Evolutionary conservation across 2,329 filamentous ascomycete species (phyloP).

Genomic region (Trichoderma sp.): DNA sequence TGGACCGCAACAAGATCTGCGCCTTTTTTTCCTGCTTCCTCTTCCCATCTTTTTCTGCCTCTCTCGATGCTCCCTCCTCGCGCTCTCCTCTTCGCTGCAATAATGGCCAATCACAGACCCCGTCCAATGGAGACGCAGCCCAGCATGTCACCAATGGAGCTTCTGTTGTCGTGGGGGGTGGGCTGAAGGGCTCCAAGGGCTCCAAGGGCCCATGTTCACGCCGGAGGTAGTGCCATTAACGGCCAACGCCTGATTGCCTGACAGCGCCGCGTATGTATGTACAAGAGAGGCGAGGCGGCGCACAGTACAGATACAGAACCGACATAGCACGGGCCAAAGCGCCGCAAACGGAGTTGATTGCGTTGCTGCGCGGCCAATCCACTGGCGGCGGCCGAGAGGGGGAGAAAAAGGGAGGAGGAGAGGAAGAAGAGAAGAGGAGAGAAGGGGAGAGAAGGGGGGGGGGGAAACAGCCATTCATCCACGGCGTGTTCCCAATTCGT

Average conservation of each 20-base stretch:
- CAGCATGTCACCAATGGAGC: conserved; percentile 26
- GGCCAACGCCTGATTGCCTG: conserved; percentile 17
- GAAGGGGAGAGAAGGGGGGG: background rate
- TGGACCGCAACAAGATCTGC: conserved; percentile 30
- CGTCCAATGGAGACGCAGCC: conserved; percentile 27
- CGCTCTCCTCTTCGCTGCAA: conserved; percentile 13
- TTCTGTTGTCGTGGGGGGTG: conserved; percentile 11
- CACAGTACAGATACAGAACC: conserved; percentile 5
- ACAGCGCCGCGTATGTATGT: conserved; percentile 12
- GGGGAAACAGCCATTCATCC: too few species aligned
- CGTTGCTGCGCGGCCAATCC: background rate
- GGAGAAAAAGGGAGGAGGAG: background rate
- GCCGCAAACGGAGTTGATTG: conserved; percentile 2
- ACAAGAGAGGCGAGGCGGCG: background rate
- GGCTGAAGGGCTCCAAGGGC: background rate
- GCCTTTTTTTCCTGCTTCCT: conserved; percentile 26
- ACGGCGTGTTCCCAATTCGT: background rate
- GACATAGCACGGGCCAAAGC: conserved; percentile 7
- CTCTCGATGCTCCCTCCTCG: conserved; percentile 22
- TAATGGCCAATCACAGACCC: conserved; percentile 27
- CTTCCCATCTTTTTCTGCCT: background rate
- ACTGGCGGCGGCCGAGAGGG: background rate
- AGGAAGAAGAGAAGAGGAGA: background rate
- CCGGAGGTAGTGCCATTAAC: conserved; percentile 21
- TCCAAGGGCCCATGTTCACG: conserved; percentile 16